Evolutionary conservation across 2,329 filamentous ascomycete genomes (phyloP).

Genomic region (Penicillium palitans): DNA sequence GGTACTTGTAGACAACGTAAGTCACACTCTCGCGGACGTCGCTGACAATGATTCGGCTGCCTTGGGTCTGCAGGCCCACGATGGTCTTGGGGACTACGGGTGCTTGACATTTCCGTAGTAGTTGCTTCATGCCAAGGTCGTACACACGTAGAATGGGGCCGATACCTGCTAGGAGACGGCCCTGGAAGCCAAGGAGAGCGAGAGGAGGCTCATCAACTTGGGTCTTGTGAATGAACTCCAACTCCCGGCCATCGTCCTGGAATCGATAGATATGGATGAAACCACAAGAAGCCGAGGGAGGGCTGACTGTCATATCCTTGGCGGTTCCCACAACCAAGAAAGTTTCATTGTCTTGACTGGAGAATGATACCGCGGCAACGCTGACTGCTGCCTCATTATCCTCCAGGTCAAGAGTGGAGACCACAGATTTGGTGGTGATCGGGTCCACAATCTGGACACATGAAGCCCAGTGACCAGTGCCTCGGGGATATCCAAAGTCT

Average conservation of each 20-base stretch:
- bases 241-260: conserved; percentile 77
- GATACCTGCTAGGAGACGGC: conserved; percentile 80
- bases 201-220: conserved; percentile 85
- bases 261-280: conserved; percentile 93
- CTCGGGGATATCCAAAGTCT: conserved; percentile 87
- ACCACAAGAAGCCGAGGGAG: conserved; percentile 72
- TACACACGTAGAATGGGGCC: conserved; percentile 82
- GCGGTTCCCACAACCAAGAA: conserved; percentile 95
- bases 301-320: conserved; percentile 80
- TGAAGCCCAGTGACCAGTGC: conserved; percentile 86
- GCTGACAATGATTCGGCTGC: conserved; percentile 84
- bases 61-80: conserved; percentile 83
- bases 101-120: conserved; percentile 87
- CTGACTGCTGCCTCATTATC: conserved; percentile 92
- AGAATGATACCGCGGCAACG: conserved; percentile 78
- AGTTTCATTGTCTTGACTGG: conserved; percentile 81
- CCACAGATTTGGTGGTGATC: conserved; percentile 67
- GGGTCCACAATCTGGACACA: conserved; percentile 93
- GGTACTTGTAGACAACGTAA: conserved; percentile 89
- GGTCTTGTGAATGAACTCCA: conserved; percentile 96
- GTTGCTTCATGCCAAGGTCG: conserved; percentile 87
- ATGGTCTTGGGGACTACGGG: conserved; percentile 80
- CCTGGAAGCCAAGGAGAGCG: conserved; percentile 91
- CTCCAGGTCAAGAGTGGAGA: conserved; percentile 77
- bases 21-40: conserved; percentile 91